Conservation (phyloP, 2,329 filamentous ascomycete genomes). For the Trichoderma oligosporum region DNA sequence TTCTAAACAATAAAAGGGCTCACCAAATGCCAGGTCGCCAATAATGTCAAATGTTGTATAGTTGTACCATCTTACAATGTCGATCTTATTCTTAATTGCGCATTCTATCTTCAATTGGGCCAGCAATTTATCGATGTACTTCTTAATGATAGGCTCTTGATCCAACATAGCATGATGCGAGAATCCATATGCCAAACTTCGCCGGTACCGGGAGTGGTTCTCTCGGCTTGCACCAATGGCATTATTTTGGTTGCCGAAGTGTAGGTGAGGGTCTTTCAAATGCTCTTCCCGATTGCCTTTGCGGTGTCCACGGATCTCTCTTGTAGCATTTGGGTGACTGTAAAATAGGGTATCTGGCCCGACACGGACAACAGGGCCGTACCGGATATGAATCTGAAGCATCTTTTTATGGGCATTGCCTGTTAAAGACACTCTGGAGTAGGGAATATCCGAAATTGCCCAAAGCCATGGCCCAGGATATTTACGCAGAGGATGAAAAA, state of each 20-base stretch:
- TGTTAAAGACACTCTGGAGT: background rate
- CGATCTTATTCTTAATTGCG: conserved; percentile 15
- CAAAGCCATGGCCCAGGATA: conserved; percentile 15
- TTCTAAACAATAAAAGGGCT: conserved; percentile 28
- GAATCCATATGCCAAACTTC: conserved; percentile 30
- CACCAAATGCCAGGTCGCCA: conserved; percentile 30
- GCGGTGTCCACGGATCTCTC: conserved; percentile 22
- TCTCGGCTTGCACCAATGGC: conserved; percentile 22
- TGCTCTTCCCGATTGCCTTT: conserved; percentile 19
- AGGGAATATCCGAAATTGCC: background rate
- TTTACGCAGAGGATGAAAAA: conserved; percentile 9
- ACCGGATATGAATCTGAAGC: conserved; percentile 1
- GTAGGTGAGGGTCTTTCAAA: conserved; percentile 10
- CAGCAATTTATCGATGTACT: conserved; percentile 28
- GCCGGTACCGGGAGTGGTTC: conserved; percentile 26
- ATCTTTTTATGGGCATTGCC: background rate
- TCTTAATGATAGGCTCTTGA: conserved; percentile 30
- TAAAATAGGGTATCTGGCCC: conserved; percentile 5
- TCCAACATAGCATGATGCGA: conserved; percentile 29
- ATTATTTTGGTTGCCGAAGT: background rate
- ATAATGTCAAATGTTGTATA: conserved; percentile 32
- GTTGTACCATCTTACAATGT: conserved; percentile 30
- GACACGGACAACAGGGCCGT: conserved; percentile 6
- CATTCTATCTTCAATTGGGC: conserved; percentile 22
- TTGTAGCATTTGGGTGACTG: conserved; percentile 17